Base-by-base conservation (phyloP, 1,284 basidiomycete genomes). In the Ustilago sp. region DNA sequence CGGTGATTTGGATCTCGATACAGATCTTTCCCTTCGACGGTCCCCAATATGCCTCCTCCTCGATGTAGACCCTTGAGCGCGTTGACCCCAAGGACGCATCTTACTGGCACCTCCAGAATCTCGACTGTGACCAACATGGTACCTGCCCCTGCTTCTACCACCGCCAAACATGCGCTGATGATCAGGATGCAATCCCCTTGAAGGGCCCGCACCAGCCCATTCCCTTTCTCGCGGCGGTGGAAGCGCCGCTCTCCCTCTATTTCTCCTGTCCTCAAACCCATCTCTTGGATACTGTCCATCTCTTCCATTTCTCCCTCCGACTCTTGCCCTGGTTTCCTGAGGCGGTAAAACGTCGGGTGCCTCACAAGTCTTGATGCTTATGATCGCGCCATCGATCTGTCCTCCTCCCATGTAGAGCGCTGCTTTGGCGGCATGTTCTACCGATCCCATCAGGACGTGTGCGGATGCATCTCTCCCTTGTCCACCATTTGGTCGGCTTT, bases 361-460 rank as follows among this genome's bases (percentile, higher is more conserved):
- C 11, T 45, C 48, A 43, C 65, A 70, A n/a, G 65, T 62, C 31
- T 31, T 48, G 12, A 79, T 50, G 0, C 8, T 41, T 28, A 79
- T 41, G 28, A 50, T 38, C 2, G n/a, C 41, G 1, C 79, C 81
- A 43, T 83, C 81, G 48, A 83, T 83, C 59, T 83, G 81, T 1
- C 80, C 81, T 0, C 62, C 56, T 47, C 69, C 69, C 78, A 83
- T 80, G 48, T 81, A 79, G 13, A 72, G 43, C 2, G 76, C 63
- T 2, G 81, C 81, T 28, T 60, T 68, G 1, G 77, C 67, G 0
- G 76, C 81, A 12, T 68, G 54, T 7, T 63, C 68, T 0, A 63
- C 57, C 0, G 51, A 50, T 0, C 51, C 57, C 63, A 69, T 79
- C 15, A 76, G 34, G 11, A 80, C 63, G 17, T 73, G 53, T 11